A percentile compares a stretch with the other conserved stretches of the same genome.
phyloP scores from a whole-genome alignment of 768 basidiomycete genomes.

The Phylloporus arenicola region DNA sequence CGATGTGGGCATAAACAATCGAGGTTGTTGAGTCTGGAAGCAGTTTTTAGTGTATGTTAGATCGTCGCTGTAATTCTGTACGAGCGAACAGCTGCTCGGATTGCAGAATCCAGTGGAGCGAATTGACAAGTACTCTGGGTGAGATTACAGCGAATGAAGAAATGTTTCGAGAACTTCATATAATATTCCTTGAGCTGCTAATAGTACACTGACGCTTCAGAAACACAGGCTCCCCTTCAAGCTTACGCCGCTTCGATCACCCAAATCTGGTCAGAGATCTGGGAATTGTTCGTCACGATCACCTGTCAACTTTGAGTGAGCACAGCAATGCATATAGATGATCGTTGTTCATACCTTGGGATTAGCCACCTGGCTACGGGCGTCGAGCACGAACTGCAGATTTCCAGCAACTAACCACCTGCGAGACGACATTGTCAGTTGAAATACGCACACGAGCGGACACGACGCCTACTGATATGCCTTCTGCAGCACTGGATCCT shows the following conservation, averaged over 20 bases:
- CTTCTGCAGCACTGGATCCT: neutral
- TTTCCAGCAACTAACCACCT: neutral
- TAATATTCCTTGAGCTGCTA: neutral
- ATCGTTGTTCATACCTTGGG: neutral
- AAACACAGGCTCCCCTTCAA: neutral
- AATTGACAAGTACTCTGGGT: neutral
- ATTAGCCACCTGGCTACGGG: neutral
- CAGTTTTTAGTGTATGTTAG: too few relatives aligned
- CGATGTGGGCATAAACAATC: conserved; percentile 37
- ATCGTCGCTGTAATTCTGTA: too few relatives aligned
- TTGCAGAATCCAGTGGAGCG: too few relatives aligned
- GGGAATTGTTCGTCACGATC: neutral
- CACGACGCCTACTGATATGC: neutral
- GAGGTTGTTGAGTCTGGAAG: neutral
- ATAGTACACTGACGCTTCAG: neutral
- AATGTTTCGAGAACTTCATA: neutral
- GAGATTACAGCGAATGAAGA: neutral
- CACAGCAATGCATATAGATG: neutral
- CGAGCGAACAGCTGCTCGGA: too few relatives aligned
- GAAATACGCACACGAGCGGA: too few relatives aligned
- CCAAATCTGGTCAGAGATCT: neutral
- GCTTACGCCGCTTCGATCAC: neutral
- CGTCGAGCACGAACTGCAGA: neutral
- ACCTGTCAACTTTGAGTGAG: neutral
- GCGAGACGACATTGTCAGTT: neutral